phyloP scores from a whole-genome alignment of 331 rosid species.

The Dryas integrifolia region DNA sequence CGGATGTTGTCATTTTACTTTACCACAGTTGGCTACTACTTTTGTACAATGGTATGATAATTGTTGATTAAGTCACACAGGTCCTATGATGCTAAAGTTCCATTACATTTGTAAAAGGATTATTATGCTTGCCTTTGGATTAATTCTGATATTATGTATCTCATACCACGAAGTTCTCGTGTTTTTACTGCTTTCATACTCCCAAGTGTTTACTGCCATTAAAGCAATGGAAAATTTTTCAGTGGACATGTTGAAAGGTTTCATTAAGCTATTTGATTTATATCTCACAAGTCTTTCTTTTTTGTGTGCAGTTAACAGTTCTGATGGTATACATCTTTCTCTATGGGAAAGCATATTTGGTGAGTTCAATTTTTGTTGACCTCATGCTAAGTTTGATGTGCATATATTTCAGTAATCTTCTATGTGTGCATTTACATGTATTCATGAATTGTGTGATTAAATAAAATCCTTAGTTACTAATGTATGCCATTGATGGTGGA shows the following conservation, averaged over 20 bases:
- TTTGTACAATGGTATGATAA: constrained; percentile 80
- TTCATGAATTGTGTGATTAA: not conserved
- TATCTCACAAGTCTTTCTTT: constrained; percentile 6
- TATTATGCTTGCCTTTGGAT: not conserved
- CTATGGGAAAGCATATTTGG: constrained; percentile 81
- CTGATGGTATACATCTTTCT: constrained; percentile 78
- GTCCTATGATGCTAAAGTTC: not conserved
- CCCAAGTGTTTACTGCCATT: not conserved
- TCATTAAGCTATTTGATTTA: constrained; percentile 7
- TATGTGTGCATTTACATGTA: not conserved
- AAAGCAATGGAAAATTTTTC: not conserved
- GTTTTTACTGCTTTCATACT: not conserved
- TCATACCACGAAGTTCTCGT: not conserved
- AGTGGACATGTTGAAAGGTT: not conserved
- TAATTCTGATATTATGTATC: not conserved
- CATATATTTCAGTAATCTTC: not conserved
- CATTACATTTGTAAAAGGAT: not conserved
- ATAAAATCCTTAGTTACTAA: not conserved
- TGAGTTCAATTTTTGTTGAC: constrained; percentile 36
- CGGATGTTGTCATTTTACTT: constrained; percentile 92
- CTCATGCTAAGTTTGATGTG: not conserved
- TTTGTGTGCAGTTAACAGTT: constrained; percentile 79
- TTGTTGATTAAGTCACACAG: not conserved
- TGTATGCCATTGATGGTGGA: not conserved
- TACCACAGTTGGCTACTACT: constrained; percentile 86